Conservation (phyloP, 768 basidiomycete species). For the Boletus rubropictus region DNA sequence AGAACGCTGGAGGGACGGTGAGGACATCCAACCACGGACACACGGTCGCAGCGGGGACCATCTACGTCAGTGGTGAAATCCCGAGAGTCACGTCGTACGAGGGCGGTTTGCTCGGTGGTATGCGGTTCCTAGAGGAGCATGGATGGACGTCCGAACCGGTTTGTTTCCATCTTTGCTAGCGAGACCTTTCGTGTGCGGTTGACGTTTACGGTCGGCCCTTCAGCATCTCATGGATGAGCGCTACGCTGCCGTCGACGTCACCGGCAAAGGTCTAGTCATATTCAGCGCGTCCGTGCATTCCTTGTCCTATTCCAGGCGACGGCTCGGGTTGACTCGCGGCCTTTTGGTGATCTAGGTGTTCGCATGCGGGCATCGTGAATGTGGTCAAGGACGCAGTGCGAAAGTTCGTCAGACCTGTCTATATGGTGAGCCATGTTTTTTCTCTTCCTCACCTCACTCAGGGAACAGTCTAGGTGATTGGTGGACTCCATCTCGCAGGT, state of each 20-base stretch:
- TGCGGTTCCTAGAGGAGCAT: conserved; percentile 47
- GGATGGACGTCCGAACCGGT: conserved; percentile 56
- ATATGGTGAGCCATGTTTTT: conserved; percentile 49
- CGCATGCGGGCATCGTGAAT: conserved; percentile 83
- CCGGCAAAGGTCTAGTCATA: conserved; percentile 75
- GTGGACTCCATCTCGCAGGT: conserved; percentile 79
- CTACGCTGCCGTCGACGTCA: conserved; percentile 69
- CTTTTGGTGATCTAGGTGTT: conserved; percentile 37
- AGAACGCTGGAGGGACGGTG: conserved; percentile 46
- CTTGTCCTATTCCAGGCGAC: not conserved
- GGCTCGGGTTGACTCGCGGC: not conserved
- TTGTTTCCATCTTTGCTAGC: not conserved
- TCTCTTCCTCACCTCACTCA: not conserved
- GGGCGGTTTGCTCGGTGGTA: conserved; percentile 58
- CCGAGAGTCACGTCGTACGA: conserved; percentile 67
- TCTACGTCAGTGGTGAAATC: conserved; percentile 81
- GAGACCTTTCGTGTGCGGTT: not conserved
- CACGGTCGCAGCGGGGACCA: conserved; percentile 51
- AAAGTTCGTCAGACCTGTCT: conserved; percentile 59
- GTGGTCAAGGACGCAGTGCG: conserved; percentile 66
- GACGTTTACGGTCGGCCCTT: not conserved
- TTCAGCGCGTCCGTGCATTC: conserved; percentile 67
- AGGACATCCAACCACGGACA: conserved; percentile 59
- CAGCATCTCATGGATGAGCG: conserved; percentile 82
- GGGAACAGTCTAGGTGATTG: conserved; percentile 51